Base-by-base conservation (phyloP, 164 flowering plant genomes). In the Euptelea pleiosperma region DNA sequence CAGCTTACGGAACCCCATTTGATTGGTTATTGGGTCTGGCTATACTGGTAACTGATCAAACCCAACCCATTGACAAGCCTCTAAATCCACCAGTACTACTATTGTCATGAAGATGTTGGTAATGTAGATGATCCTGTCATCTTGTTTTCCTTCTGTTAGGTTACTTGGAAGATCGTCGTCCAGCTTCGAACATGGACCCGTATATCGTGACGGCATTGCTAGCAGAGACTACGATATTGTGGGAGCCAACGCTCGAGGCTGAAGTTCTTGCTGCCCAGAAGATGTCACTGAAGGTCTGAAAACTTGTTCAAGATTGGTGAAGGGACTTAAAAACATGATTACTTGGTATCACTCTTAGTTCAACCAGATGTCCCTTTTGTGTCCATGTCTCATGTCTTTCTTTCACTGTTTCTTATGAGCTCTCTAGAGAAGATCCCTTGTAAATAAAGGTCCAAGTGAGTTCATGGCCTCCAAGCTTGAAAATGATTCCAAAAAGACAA, bases 131-230 rank as follows among this genome's bases (percentile, higher is more conserved):
- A 33, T 45, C 3, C 26, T 60, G 19, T 61, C 15, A n/a, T 30
- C 6, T 2, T 39, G 7, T 54, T 41, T 50, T 52, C 16, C 49
- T 16, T 56, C 25, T 51, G 6, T 55, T 33, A 89, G 98, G 99
- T 70, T 93, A 93, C 74, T 65, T 93, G 81, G 99, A 93, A 69
- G 99, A 93, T 58, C 73, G 97, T 52, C 91, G 99, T 35, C 99
- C 99, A n/a, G 89, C 99, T 53, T 93, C 99, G 33, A 93, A 90
- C 91, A 93, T 93, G 99, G 99, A 93, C 68, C 97, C 99, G 4
- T 90, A 93, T 40, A 75, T 82, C 8, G 99, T 93, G 72, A 90
- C 91, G 35, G 53, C 79, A 2, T 60, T 93, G 56, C 78, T 93
- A 37, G 99, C 97, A 4, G 97, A 93, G 61, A 86, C 88, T 24